These are phyloP conservation scores for Esteya vermicola DNA, from an alignment of 2,329 filamentous ascomycete species.

Conservation along the genomic window DNA sequence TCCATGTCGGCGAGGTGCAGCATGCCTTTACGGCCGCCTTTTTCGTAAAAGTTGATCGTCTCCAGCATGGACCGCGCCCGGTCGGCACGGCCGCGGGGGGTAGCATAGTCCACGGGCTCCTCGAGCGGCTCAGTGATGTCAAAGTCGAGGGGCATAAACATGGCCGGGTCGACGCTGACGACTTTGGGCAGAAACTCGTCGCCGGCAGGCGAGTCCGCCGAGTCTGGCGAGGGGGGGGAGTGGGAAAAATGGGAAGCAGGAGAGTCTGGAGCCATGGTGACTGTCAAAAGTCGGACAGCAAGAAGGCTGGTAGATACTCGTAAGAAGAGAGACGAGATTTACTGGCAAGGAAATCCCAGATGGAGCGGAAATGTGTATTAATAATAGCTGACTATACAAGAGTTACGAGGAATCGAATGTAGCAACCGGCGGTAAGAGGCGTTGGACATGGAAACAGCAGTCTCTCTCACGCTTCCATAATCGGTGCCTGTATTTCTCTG, in stretches of 20 bases:
- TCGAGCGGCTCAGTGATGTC: conserved; percentile 16
- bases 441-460: conserved; percentile 41
- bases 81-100: conserved; percentile 15
- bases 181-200: conserved; percentile 11
- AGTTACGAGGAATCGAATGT: conserved; percentile 27
- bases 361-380: no score
- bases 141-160: conserved; percentile 19
- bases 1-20: conserved; percentile 20
- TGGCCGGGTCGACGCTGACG: conserved; percentile 14
- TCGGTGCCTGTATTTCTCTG: conserved; percentile 44
- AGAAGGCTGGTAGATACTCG: no score
- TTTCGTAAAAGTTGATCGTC: conserved; percentile 17
- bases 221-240: no score
- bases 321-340: no score
- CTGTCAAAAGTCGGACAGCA: no score
- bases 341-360: no score
- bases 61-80: conserved; percentile 16
- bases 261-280: no score
- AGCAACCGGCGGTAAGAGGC: conserved; percentile 63
- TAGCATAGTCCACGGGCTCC: no score
- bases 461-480: conserved; percentile 60
- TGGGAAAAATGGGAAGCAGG: no score
- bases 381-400: not conserved
- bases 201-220: not conserved
- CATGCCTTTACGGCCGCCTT: conserved; percentile 18